Evolutionary conservation across 2,329 filamentous ascomycete species (phyloP).

Genomic region (Xylaria polymorpha): DNA sequence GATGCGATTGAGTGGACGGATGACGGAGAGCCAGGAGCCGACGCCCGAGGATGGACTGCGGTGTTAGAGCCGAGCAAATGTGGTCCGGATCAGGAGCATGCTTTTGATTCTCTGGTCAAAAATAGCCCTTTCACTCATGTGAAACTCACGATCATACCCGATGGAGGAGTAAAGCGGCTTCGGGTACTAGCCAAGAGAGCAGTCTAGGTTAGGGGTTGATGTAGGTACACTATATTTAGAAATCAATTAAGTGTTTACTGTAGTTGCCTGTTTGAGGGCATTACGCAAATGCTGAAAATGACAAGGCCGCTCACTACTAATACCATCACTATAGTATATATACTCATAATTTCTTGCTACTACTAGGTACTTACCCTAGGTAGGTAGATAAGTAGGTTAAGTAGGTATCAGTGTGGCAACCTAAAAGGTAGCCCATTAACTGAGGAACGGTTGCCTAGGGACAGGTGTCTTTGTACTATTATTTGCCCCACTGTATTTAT

Average conservation of each 20-base stretch:
- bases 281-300: neutral
- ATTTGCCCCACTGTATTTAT: too few relatives aligned
- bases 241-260: neutral
- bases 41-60: constrained; percentile 72
- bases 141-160: constrained; percentile 92
- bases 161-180: constrained; percentile 91
- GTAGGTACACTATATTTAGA: constrained; percentile 1
- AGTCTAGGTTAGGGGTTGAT: constrained; percentile 27
- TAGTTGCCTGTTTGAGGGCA: neutral
- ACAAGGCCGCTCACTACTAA: neutral
- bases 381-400: too few relatives aligned
- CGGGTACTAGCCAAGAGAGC: constrained; percentile 76
- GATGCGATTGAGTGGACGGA: constrained; percentile 68
- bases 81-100: constrained; percentile 78
- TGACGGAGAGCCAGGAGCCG: constrained; percentile 65
- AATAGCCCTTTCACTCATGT: constrained; percentile 79
- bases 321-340: neutral
- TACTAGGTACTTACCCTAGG: too few relatives aligned
- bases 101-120: constrained; percentile 66
- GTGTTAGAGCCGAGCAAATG: constrained; percentile 75
- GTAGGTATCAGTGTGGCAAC: too few relatives aligned
- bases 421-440: too few relatives aligned
- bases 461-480: too few relatives aligned
- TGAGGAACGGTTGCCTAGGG: too few relatives aligned
- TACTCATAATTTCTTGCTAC: too few relatives aligned